These are phyloP conservation scores for Syncephalis fuscata DNA, from an alignment of 371 early-diverging fungal species.

Conservation along the genomic window DNA sequence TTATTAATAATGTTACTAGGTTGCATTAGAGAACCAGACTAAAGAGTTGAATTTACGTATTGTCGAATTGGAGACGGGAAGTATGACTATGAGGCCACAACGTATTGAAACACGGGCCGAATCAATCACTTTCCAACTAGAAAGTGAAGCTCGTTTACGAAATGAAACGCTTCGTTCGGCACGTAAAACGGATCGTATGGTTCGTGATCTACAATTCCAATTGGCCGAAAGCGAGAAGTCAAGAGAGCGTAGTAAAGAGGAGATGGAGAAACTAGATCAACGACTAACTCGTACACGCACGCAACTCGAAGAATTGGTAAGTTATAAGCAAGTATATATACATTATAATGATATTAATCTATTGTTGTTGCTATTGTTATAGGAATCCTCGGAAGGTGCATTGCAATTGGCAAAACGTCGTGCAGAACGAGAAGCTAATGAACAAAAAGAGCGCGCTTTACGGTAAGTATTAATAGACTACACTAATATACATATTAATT, in stretches of 20 bases:
- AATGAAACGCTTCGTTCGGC: constrained; percentile 29
- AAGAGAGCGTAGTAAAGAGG: constrained; percentile 46
- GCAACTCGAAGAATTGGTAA: constrained; percentile 55
- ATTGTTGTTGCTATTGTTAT: neutral
- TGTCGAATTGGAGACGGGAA: constrained; percentile 50
- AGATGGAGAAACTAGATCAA: constrained; percentile 43
- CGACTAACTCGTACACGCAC: constrained; percentile 43
- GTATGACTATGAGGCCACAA: constrained; percentile 23
- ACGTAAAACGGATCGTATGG: constrained; percentile 52
- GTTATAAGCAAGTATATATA: neutral
- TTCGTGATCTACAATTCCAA: constrained; percentile 73
- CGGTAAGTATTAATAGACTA: constrained; percentile 14
- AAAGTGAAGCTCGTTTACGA: constrained; percentile 40
- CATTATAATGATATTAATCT: neutral
- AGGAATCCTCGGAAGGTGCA: constrained; percentile 45
- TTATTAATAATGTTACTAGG: no score
- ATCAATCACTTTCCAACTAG: constrained; percentile 41
- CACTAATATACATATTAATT: no score
- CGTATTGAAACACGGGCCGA: constrained; percentile 43
- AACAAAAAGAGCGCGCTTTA: constrained; percentile 25
- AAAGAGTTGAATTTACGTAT: constrained; percentile 56
- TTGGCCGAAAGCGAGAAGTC: constrained; percentile 54
- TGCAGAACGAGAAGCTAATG: constrained; percentile 54
- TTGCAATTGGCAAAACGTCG: constrained; percentile 53
- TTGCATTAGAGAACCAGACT: constrained; percentile 51